phyloP scores from a whole-genome alignment of 306 rosid species.

The Abrus pulchellus region DNA sequence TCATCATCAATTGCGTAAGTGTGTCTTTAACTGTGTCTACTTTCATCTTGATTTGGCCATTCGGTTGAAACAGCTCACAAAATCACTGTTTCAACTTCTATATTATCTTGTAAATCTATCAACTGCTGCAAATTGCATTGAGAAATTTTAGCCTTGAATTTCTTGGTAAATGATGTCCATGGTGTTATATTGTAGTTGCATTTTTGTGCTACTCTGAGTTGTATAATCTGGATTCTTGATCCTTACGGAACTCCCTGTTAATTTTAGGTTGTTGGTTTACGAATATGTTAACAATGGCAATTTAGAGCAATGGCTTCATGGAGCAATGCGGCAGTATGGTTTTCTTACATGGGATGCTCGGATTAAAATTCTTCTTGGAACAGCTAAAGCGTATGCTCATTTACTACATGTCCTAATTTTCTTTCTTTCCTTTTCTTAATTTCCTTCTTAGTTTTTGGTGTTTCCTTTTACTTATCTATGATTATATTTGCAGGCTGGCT shows the following conservation, averaged over 20 bases:
- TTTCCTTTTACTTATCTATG: conserved; percentile 35
- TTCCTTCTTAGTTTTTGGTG: neutral
- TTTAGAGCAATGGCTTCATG: conserved; percentile 94
- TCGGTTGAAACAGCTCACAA: conserved; percentile 7
- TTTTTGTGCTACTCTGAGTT: conserved; percentile 10
- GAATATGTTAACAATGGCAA: conserved; percentile 93
- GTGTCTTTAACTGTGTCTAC: conserved; percentile 41
- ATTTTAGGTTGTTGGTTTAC: conserved; percentile 82
- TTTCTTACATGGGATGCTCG: conserved; percentile 96
- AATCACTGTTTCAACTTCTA: neutral
- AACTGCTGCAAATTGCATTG: conserved; percentile 4
- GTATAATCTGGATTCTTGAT: conserved; percentile 39
- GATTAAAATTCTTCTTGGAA: conserved; percentile 87
- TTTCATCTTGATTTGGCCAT: conserved; percentile 29
- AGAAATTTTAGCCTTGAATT: neutral
- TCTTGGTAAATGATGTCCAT: conserved; percentile 11
- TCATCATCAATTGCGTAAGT: conserved; percentile 6
- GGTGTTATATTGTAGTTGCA: conserved; percentile 1
- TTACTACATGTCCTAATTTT: conserved; percentile 19
- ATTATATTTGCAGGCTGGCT: conserved; percentile 72
- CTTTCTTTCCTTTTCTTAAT: neutral
- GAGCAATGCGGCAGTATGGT: conserved; percentile 83
- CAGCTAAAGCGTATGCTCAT: conserved; percentile 83
- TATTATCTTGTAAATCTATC: neutral
- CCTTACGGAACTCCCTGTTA: conserved; percentile 33